phyloP scores from a whole-genome alignment of 192 early-diverging fungal genomes.

The Pilobolus umbonatus region DNA sequence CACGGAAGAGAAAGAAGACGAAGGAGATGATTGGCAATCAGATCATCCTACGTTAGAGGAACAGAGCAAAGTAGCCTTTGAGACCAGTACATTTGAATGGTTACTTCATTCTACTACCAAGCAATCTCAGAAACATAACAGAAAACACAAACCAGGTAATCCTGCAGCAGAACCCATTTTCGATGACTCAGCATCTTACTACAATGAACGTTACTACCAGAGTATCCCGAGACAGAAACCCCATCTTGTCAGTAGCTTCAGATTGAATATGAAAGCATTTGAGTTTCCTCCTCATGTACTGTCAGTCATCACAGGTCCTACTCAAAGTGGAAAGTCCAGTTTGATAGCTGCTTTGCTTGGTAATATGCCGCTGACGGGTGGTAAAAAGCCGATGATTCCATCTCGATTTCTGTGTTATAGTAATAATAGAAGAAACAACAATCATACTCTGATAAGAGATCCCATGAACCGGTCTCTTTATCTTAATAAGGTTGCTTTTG shows the following conservation, averaged over 20 bases:
- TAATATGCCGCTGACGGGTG: slow-evolving; percentile 40
- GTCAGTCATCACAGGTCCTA: slow-evolving; percentile 57
- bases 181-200: too few species aligned
- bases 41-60: not conserved
- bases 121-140: not conserved
- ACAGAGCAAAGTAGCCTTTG: slow-evolving; percentile 5
- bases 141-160: not conserved
- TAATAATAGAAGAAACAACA: not conserved
- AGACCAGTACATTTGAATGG: slow-evolving; percentile 17
- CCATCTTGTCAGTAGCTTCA: too few species aligned
- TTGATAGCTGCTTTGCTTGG: slow-evolving; percentile 47
- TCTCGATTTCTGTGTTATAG: not conserved
- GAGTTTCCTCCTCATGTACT: slow-evolving; percentile 45
- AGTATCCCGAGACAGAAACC: too few species aligned
- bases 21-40: not conserved
- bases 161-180: not conserved
- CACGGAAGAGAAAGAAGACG: slow-evolving; percentile 15
- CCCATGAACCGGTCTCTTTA: not conserved
- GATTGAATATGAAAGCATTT: slow-evolving; percentile 37
- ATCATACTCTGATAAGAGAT: slow-evolving; percentile 2
- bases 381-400: slow-evolving; percentile 1
- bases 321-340: slow-evolving; percentile 59
- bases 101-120: too few species aligned
- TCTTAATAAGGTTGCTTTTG: slow-evolving; percentile 40
- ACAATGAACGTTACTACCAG: too few species aligned